These are phyloP conservation scores for Psilocybe tampanensis DNA, from an alignment of 768 basidiomycete genomes.

Conservation along the genomic window DNA sequence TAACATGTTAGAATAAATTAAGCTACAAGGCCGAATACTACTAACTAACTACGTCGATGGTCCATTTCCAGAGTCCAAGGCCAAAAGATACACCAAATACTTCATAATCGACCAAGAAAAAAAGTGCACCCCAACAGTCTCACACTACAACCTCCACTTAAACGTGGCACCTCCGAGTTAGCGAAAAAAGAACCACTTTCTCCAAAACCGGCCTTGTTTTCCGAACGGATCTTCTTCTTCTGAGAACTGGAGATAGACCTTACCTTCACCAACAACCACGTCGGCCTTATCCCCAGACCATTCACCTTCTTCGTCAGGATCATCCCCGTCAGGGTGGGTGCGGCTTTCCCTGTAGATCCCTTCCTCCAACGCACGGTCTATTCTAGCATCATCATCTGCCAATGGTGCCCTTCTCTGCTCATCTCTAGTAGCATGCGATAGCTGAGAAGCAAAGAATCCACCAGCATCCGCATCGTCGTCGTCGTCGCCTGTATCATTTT, in stretches of 20 bases:
- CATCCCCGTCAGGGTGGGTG: neutral
- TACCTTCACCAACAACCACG: conserved; percentile 21
- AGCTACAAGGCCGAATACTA: too few species aligned
- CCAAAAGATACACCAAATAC: too few species aligned
- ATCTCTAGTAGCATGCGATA: too few species aligned
- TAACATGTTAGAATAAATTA: too few species aligned
- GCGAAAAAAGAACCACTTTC: neutral
- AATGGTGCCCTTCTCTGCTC: neutral
- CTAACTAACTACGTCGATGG: too few species aligned
- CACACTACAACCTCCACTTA: neutral
- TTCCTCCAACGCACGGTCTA: too few species aligned
- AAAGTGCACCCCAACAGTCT: too few species aligned
- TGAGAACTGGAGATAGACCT: conserved; percentile 21
- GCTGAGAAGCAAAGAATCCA: neutral
- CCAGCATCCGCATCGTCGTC: neutral
- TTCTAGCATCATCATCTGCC: too few species aligned
- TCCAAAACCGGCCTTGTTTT: conserved; percentile 21
- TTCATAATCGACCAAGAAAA: too few species aligned
- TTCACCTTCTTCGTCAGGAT: conserved; percentile 10
- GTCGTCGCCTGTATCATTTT: neutral
- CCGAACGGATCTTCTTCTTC: conserved; percentile 24
- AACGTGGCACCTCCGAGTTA: neutral
- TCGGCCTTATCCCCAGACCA: conserved; percentile 25
- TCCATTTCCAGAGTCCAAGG: too few species aligned
- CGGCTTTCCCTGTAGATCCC: neutral